Evolutionary conservation across 768 basidiomycete species (phyloP), one percentile per base, ranked within the genome.

Genomic region (Panaeolus papilionaceus): DNA sequence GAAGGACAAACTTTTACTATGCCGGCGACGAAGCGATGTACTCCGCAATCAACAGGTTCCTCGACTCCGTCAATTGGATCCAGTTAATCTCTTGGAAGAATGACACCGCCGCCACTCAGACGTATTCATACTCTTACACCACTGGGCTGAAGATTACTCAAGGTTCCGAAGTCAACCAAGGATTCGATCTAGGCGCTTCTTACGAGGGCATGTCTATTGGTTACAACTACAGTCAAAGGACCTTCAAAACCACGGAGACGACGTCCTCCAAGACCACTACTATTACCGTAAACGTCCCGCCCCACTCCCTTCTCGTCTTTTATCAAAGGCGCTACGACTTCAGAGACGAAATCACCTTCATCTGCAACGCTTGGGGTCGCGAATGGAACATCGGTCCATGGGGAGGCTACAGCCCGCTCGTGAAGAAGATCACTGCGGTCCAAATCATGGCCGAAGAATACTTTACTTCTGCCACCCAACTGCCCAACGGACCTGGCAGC

Each of bases 201-300:
- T 49, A 49, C 20, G 47, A 49, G 47, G 47, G 47, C 20, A 49
- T 49, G 47, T 49, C 47, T n/a, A 49, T 49, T n/a, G 47, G 47
- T 4, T 49, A 49, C 47, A 49, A 49, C 20, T 49, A 49, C 47
- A 49, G 47, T n/a, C 47, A 49, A 49, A 49, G 20, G 47, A 49
- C 47, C 2, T 49, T 49, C 47, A 49, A 49, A 9, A 49, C 20
- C 20, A 49, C 47, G 9, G 47, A 49, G 47, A 49, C 47, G 6
- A 49, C 47, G 9, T 49, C 47, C 23, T 23, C 20, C 20, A 49
- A 49, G 47, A 49, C 47, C 23, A 49, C 47, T 23, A 49, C 47
- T 7, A 49, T 49, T 23, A 49, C 47, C 20, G 47, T 49, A 20
- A 49, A 26, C 20, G 47, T 49, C 47, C 47, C 47, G 9, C 47